These are phyloP conservation scores for Colletotrichum sp. DNA, from an alignment of 2,329 filamentous ascomycete genomes.

Conservation along the genomic window DNA sequence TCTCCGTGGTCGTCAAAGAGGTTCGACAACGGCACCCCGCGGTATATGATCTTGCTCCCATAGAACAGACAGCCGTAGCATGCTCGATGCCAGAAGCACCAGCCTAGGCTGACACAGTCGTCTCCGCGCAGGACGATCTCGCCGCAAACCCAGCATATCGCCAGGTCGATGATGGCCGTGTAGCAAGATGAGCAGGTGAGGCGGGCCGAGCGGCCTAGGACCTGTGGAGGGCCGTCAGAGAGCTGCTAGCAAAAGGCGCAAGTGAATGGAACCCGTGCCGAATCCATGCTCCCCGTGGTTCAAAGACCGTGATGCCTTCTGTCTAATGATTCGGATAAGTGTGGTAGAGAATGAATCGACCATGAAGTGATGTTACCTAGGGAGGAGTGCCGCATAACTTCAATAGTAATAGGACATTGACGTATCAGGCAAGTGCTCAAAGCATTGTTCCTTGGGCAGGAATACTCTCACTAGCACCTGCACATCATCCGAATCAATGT, in stretches of 20 bases:
- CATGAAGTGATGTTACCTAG: not conserved
- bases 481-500: not conserved
- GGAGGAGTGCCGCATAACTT: not conserved
- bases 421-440: not conserved
- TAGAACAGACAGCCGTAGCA: slow-evolving; percentile 64
- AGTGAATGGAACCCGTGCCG: slow-evolving; percentile 41
- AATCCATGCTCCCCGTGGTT: not conserved
- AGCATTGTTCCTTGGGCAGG: not conserved
- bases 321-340: not conserved
- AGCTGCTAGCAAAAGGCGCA: slow-evolving; percentile 62
- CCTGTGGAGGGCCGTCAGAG: slow-evolving; percentile 37
- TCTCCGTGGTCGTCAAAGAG: slow-evolving; percentile 32
- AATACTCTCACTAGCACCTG: not conserved
- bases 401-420: not conserved
- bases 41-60: slow-evolving; percentile 43
- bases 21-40: slow-evolving; percentile 37
- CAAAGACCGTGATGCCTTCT: not conserved
- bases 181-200: slow-evolving; percentile 56
- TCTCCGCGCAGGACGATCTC: slow-evolving; percentile 58
- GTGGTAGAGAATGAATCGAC: not conserved
- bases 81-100: slow-evolving; percentile 64
- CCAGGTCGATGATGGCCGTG: slow-evolving; percentile 53
- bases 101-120: slow-evolving; percentile 63
- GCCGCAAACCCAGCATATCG: slow-evolving; percentile 64
- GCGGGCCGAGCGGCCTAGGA: slow-evolving; percentile 51